Percentiles rank a stretch among this genome's conserved stretches.
phyloP scores from a whole-genome alignment of 2,329 filamentous ascomycete species.

The Paracorniculantispora psalliotae region DNA sequence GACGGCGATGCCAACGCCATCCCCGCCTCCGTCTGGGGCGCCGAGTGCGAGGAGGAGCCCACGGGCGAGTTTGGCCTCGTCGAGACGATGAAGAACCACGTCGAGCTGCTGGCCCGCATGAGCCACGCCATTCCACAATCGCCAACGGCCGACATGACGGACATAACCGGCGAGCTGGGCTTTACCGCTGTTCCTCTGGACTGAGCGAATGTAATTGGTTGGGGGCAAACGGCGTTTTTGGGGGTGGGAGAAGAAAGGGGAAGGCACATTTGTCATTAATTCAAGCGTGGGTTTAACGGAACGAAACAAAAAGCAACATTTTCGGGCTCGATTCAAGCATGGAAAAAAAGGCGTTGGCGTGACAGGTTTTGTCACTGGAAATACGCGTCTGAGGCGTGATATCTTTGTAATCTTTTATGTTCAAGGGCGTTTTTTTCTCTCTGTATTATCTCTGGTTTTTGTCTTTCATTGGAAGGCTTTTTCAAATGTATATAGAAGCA shows the following conservation, averaged over 20 bases:
- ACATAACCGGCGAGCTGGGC: constrained; percentile 27
- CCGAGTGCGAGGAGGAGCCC: constrained; percentile 41
- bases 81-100: constrained; percentile 35
- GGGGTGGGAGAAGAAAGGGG: background rate
- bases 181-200: constrained; percentile 20
- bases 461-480: background rate
- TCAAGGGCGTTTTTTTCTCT: background rate
- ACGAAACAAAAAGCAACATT: constrained; percentile 3
- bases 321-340: background rate
- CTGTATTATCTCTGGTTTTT: background rate
- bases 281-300: constrained; percentile 3
- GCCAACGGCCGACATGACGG: constrained; percentile 16
- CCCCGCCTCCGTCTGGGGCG: constrained; percentile 53
- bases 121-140: constrained; percentile 21
- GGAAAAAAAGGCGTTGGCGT: constrained; percentile 3
- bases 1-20: constrained; percentile 44
- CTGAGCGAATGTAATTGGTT: background rate
- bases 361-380: background rate
- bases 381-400: background rate
- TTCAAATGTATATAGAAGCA: background rate
- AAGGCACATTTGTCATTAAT: background rate
- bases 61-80: constrained; percentile 30
- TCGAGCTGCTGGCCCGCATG: constrained; percentile 36
- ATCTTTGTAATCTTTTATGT: background rate
- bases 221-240: background rate